Conservation (phyloP, 257 asterid species). For the Jacaranda copaia region DNA sequence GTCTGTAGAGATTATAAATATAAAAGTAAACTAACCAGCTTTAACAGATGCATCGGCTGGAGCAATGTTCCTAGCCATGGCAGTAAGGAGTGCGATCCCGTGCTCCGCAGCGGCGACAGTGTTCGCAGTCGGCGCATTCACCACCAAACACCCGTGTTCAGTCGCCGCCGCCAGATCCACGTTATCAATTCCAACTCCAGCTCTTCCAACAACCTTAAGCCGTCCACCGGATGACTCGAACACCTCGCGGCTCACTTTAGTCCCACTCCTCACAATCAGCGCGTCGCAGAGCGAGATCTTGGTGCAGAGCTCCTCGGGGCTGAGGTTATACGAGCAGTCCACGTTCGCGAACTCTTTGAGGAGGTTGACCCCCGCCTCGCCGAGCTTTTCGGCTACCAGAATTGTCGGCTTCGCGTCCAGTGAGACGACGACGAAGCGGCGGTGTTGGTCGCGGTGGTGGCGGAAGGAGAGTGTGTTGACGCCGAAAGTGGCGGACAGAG, state of each 20-base stretch:
- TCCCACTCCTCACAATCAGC: conserved; percentile 70
- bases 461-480: conserved; percentile 37
- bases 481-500: conserved; percentile 44
- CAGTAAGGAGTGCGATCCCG: conserved; percentile 69
- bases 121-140: conserved; percentile 78
- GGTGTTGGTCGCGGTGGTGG: conserved; percentile 20
- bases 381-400: conserved; percentile 76
- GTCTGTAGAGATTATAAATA: neutral
- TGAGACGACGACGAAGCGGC: conserved; percentile 50
- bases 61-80: conserved; percentile 70
- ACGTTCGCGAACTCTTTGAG: conserved; percentile 66
- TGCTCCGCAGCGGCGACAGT: conserved; percentile 84
- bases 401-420: conserved; percentile 74
- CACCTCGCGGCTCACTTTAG: conserved; percentile 69
- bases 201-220: conserved; percentile 74
- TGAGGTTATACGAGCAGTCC: conserved; percentile 66
- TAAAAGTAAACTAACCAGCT: conserved; percentile 50
- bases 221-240: conserved; percentile 71
- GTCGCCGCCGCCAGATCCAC: conserved; percentile 85
- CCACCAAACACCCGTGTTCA: conserved; percentile 75
- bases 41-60: conserved; percentile 74
- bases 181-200: conserved; percentile 82
- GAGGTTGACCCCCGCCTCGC: conserved; percentile 62
- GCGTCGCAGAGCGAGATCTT: conserved; percentile 77
- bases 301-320: conserved; percentile 66